Evolutionary conservation across 2,329 filamentous ascomycete genomes (phyloP).

Genomic region (Teratosphaeria viscida): DNA sequence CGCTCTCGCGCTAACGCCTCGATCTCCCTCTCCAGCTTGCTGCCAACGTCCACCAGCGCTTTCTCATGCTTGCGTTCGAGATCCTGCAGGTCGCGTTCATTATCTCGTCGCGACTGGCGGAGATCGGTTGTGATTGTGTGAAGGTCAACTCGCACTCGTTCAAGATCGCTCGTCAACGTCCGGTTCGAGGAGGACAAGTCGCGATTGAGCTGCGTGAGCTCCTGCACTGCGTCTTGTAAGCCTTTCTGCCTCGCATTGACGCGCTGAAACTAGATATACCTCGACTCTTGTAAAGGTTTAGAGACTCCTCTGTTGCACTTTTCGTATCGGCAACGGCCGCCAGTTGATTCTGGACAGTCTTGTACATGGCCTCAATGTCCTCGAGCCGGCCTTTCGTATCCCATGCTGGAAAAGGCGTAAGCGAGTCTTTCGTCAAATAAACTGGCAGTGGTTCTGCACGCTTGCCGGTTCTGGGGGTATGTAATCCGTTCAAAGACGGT

Average conservation of each 20-base stretch:
- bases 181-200: slow-evolving; percentile 43
- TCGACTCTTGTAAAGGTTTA: slow-evolving; percentile 63
- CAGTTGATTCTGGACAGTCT: slow-evolving; percentile 61
- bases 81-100: slow-evolving; percentile 23
- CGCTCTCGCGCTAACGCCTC: slow-evolving; percentile 25
- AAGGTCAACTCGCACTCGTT: slow-evolving; percentile 23
- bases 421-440: slow-evolving; percentile 52
- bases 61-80: slow-evolving; percentile 19
- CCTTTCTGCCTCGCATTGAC: neutral
- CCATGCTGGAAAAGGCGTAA: slow-evolving; percentile 54
- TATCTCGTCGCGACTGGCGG: slow-evolving; percentile 21
- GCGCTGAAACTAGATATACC: slow-evolving; percentile 41
- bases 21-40: slow-evolving; percentile 21
- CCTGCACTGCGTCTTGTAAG: slow-evolving; percentile 10
- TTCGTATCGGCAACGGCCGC: slow-evolving; percentile 57
- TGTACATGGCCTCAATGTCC: slow-evolving; percentile 65
- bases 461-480: slow-evolving; percentile 16
- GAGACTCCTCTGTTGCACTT: slow-evolving; percentile 60
- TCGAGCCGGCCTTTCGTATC: slow-evolving; percentile 70
- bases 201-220: slow-evolving; percentile 19
- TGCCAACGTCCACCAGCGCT: slow-evolving; percentile 14
- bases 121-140: slow-evolving; percentile 24
- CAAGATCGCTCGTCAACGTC: slow-evolving; percentile 56
- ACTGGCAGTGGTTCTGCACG: slow-evolving; percentile 46
- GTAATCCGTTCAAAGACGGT: slow-evolving; percentile 15